A percentile compares a stretch with the other conserved stretches of the same genome.
phyloP scores from a whole-genome alignment of 495 filamentous ascomycete genomes.

The Venustampulla echinocandica region DNA sequence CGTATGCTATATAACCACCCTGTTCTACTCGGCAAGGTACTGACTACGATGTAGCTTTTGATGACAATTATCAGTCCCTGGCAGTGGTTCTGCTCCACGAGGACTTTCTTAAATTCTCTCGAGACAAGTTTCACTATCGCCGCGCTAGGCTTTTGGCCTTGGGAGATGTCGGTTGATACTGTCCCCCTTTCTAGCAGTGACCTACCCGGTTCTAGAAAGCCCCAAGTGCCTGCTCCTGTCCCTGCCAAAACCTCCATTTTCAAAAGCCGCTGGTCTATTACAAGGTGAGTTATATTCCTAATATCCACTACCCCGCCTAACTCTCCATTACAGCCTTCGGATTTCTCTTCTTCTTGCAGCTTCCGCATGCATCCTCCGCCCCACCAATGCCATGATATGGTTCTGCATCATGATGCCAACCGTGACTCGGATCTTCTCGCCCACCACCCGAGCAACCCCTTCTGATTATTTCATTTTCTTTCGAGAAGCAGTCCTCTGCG shows the following conservation, averaged over 20 bases:
- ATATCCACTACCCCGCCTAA: not conserved
- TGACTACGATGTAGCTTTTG: conserved; percentile 37
- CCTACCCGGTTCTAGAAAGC: not conserved
- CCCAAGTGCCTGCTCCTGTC: not conserved
- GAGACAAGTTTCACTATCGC: conserved; percentile 80
- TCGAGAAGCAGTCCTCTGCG: conserved; percentile 58
- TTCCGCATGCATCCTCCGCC: conserved; percentile 76
- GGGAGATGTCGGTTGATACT: conserved; percentile 41
- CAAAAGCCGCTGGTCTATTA: conserved; percentile 10
- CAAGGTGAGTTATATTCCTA: conserved; percentile 5
- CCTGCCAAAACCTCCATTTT: conserved; percentile 5
- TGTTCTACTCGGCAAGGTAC: not conserved
- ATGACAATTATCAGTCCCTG: conserved; percentile 79
- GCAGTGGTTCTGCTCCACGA: conserved; percentile 93
- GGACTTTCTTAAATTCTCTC: conserved; percentile 87
- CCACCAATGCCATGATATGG: conserved; percentile 90
- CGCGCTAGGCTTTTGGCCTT: conserved; percentile 82
- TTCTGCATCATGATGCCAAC: conserved; percentile 39
- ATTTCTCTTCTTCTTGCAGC: conserved; percentile 67
- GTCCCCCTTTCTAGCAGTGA: conserved; percentile 2
- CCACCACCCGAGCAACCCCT: not conserved
- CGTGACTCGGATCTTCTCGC: conserved; percentile 29
- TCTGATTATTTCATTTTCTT: conserved; percentile 44
- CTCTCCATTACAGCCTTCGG: conserved; percentile 42
- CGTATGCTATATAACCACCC: conserved; percentile 37